Evolutionary conservation across 495 filamentous ascomycete genomes (phyloP).

Genomic region (Penicillium fimorum): DNA sequence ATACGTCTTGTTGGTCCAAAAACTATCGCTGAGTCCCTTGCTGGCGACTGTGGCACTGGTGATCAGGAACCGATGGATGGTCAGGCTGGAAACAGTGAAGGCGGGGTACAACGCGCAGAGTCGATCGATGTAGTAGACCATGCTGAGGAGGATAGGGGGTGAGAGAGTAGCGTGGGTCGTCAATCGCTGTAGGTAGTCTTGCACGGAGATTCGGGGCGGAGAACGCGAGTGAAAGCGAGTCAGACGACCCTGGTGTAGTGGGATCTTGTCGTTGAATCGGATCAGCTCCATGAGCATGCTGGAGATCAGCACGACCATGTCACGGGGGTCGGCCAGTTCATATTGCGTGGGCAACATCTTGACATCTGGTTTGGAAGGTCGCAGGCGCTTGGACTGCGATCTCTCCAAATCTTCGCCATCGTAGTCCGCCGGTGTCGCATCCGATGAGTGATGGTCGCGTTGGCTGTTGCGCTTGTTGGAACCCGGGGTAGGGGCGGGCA

Average conservation of each 20-base stretch:
- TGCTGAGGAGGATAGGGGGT: constrained; percentile 93
- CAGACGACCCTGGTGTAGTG: constrained; percentile 75
- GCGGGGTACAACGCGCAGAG: constrained; percentile 86
- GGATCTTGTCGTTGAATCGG: constrained; percentile 85
- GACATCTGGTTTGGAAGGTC: constrained; percentile 53
- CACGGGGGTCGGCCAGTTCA: constrained; percentile 72
- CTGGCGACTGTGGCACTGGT: constrained; percentile 92
- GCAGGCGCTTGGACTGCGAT: constrained; percentile 52
- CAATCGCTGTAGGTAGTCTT: constrained; percentile 87
- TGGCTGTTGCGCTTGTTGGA: constrained; percentile 47
- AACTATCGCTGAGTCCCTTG: constrained; percentile 92
- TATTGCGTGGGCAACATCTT: constrained; percentile 77
- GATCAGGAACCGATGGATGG: constrained; percentile 95
- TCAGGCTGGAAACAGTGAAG: constrained; percentile 92
- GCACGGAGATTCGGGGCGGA: constrained; percentile 88
- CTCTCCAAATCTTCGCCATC: constrained; percentile 49
- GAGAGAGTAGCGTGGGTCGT: constrained; percentile 92
- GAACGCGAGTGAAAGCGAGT: constrained; percentile 96
- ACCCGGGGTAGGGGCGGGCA: constrained; percentile 35
- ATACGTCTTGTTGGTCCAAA: constrained; percentile 97
- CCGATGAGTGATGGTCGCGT: constrained; percentile 28
- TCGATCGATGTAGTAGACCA: constrained; percentile 99
- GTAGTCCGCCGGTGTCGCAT: constrained; percentile 41
- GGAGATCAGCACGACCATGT: constrained; percentile 84
- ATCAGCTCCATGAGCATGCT: constrained; percentile 96